Conservation (phyloP, 2,329 filamentous ascomycete genomes). For the Phialemonium atrogriseum region DNA sequence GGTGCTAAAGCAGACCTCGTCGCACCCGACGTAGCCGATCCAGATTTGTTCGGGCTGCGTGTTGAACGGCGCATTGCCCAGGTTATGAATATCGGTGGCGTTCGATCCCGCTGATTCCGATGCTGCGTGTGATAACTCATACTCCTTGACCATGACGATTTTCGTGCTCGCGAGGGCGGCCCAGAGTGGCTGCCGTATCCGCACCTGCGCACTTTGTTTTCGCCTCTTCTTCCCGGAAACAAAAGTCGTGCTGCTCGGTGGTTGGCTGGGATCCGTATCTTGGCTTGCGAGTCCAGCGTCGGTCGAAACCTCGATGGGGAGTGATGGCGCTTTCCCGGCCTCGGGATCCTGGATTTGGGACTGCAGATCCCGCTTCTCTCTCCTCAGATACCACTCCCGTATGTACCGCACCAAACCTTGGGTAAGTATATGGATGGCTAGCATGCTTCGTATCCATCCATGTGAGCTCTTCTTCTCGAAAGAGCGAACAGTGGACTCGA, state of each 20-base stretch:
- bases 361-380: conserved; percentile 46
- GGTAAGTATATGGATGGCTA: conserved; percentile 68
- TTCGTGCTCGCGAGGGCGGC: conserved; percentile 92
- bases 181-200: conserved; percentile 88
- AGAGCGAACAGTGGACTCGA: conserved; percentile 32
- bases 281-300: conserved; percentile 42
- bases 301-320: conserved; percentile 25
- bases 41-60: conserved; percentile 65
- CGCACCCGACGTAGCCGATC: conserved; percentile 72
- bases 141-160: conserved; percentile 90
- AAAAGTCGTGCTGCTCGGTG: conserved; percentile 40
- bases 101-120: conserved; percentile 67
- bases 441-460: conserved; percentile 58
- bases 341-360: conserved; percentile 52
- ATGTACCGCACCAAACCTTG: conserved; percentile 66
- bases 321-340: conserved; percentile 39
- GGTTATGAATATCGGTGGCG: conserved; percentile 67
- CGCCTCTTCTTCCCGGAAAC: conserved; percentile 71
- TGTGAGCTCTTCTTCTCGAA: conserved; percentile 54
- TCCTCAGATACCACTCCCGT: conserved; percentile 57
- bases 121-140: conserved; percentile 70
- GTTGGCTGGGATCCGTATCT: conserved; percentile 44
- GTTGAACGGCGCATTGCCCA: conserved; percentile 68
- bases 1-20: conserved; percentile 69
- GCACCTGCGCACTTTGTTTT: conserved; percentile 84